Evolutionary conservation across 495 filamentous ascomycete species (phyloP), one percentile per base, ranked within the genome.

Genomic region (Staphylotrichum longicolle): DNA sequence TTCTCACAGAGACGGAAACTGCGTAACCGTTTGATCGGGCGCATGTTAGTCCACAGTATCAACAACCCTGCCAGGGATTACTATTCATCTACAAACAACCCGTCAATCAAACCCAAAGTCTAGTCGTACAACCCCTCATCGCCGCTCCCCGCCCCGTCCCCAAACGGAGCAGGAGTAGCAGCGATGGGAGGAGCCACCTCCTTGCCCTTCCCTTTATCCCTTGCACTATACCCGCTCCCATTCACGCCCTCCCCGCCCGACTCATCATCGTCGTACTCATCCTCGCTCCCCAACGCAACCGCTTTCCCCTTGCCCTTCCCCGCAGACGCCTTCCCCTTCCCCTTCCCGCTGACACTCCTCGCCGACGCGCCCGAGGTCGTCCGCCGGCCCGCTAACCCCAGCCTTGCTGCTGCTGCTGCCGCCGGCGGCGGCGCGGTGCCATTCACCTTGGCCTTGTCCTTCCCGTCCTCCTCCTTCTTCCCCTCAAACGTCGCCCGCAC

Each of bases 401-500:
- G 20, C 27, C 55, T 33, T 34, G 59, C 53, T 27, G 20, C 51
- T 34, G 59, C 53, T 27, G 20, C 51, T 20, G 37, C 50, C 7
- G 49, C 49, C 14, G 42, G 8, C 5, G 4, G 12, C 3, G 45
- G 3, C 4, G 11, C 52, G 27, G 3, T n/a, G 8, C 40, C 57
- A 30, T 60, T 34, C 11, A 53, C 48, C 27, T 49, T 48, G 12
- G 37, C 47, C n/a, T 40, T 40, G 7, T 39, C 27, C 9, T 73
- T 72, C 75, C 96, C 91, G 66, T 96, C 96, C 27, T 82, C 80
- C 40, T 74, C 58, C 54, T 73, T 66, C 27, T 74, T 61, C 15
- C 76, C 76, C 75, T 98, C 93, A 68, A 98, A 98, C 27, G 82
- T 80, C 39, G 81, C 84, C 15, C 94, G 80, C 12, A 98, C 95